Evolutionary conservation across 2,329 filamentous ascomycete genomes (phyloP), one percentile per base, ranked within the genome.

Genomic region (Sphaerulina populicola): DNA sequence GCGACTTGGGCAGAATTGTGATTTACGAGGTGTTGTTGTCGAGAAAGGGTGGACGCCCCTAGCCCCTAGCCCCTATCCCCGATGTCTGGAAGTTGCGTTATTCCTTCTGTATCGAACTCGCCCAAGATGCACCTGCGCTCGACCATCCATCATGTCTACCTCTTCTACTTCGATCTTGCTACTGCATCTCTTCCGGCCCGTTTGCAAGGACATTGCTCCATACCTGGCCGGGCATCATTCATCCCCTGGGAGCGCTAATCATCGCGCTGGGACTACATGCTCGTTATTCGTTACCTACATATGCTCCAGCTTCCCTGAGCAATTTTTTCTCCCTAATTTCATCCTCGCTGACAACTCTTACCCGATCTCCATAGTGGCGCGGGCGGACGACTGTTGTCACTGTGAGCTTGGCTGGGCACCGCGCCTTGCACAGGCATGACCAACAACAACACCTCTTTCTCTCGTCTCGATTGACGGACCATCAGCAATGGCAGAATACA

Each of bases 221-320:
- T 49, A 49, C 47, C 47, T n/a, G n/a, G n/a, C n/a, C n/a, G n/a
- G n/a, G n/a, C 47, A 51, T 38, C 52, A 50, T 30, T 47, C 39
- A 33, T 44, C 51, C 52, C 51, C 52, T 54, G 47, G 44, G 44
- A 47, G 27, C 29, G 27, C 47, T 42, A 41, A 21, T 35, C 47
- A 44, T 44, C 44, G 42, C 33, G 47, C 49, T 50, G 47, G 33
- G 42, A 47, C 47, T 50, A 39, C 35, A 27, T 44, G 23, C 39
- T 33, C 40, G 30, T 53, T 43, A 42, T n/a, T n/a, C n/a, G n/a
- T n/a, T n/a, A n/a, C n/a, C n/a, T n/a, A n/a, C n/a, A n/a, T n/a
- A n/a, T 46, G 41, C 36, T 42, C 31, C 45, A 45, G 36, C 45
- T 45, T 49, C 29, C 33, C 46, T 42, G 38, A 18, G 38, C 38